These are phyloP conservation scores for Candida labiduridarum DNA, from an alignment of 1,139 yeast genomes.

Conservation along the genomic window DNA sequence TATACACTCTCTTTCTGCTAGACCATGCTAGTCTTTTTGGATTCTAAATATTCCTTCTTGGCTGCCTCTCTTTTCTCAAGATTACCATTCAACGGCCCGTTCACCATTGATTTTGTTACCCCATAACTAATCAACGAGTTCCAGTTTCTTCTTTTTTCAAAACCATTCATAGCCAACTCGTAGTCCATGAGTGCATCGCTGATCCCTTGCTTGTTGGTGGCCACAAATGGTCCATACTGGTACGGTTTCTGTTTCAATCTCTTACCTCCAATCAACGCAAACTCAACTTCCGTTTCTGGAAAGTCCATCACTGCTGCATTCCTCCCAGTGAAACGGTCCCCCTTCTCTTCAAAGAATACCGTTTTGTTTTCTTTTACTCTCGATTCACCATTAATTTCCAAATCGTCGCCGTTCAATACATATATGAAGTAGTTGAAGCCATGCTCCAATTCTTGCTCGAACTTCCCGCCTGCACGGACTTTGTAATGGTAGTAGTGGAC, in stretches of 20 bases:
- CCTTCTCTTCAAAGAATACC: conserved; percentile 68
- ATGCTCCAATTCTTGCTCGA: conserved; percentile 62
- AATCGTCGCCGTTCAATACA: conserved; percentile 59
- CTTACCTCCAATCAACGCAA: conserved; percentile 78
- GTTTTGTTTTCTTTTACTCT: conserved; percentile 52
- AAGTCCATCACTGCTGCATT: conserved; percentile 39
- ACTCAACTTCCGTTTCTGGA: conserved; percentile 41
- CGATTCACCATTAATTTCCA: conserved; percentile 47
- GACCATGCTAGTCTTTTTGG: conserved; percentile 4
- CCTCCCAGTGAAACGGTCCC: conserved; percentile 55
- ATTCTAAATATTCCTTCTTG: conserved; percentile 27
- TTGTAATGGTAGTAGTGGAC: conserved; percentile 72
- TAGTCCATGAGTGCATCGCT: conserved; percentile 63
- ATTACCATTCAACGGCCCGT: conserved; percentile 41
- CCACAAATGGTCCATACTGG: conserved; percentile 94
- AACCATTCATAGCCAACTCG: conserved; percentile 69
- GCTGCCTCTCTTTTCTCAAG: conserved; percentile 34
- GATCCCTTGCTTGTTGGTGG: conserved; percentile 26
- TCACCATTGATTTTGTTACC: conserved; percentile 50
- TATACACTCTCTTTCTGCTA: too few relatives aligned
- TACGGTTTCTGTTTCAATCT: conserved; percentile 74
- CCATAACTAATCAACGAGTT: conserved; percentile 65
- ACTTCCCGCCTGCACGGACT: conserved; percentile 68
- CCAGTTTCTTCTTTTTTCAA: conserved; percentile 73
- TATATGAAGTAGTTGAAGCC: conserved; percentile 77